phyloP scores from a whole-genome alignment of 352 stramenopile species.

The Saprolegnia diclina region DNA sequence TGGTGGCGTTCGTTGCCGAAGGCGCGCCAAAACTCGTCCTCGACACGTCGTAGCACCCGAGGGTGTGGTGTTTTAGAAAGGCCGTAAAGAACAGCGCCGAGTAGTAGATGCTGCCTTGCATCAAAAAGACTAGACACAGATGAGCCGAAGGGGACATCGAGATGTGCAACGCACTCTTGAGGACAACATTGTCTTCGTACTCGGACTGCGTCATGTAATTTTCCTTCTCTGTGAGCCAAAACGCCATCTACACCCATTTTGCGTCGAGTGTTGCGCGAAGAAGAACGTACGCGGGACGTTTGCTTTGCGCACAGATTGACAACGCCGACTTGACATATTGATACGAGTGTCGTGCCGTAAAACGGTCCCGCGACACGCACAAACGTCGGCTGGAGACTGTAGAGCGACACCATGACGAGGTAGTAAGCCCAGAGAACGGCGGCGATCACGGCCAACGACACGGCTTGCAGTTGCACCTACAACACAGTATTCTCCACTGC shows the following conservation, averaged over 20 bases:
- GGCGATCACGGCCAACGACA: neutral
- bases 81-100: conserved; percentile 35
- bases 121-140: conserved; percentile 31
- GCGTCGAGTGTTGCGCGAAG: neutral
- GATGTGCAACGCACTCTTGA: conserved; percentile 28
- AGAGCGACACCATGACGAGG: neutral
- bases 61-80: conserved; percentile 25
- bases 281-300: neutral
- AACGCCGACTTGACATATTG: neutral
- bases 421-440: neutral
- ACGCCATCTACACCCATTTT: conserved; percentile 27
- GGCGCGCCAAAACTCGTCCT: neutral
- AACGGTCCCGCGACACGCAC: neutral
- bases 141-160: neutral
- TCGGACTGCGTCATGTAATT: conserved; percentile 29
- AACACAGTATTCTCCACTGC: neutral
- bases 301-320: neutral
- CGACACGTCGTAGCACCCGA: conserved; percentile 8
- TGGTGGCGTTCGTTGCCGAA: neutral
- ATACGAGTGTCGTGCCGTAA: neutral
- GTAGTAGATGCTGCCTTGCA: conserved; percentile 41
- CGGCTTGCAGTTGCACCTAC: conserved; percentile 16
- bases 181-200: conserved; percentile 34
- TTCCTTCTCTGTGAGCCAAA: conserved; percentile 36
- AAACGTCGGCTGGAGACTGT: neutral